Evolutionary conservation across 78 protist species (phyloP).

Genomic region (Dictyostelium capitatum): DNA sequence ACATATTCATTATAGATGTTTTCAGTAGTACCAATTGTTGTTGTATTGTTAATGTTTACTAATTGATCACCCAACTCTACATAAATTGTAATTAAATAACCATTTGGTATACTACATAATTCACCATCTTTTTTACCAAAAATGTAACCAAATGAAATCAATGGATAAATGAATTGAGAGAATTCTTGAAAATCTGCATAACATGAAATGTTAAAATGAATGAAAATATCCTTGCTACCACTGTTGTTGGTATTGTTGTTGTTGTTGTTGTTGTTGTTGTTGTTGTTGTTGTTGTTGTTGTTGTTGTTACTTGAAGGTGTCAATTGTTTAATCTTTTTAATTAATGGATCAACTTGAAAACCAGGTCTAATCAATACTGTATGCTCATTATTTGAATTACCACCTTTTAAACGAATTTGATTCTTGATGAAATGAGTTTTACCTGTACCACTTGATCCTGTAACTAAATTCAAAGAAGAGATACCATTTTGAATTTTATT

Average conservation of each 20-base stretch:
- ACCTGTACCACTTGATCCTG: conserved; percentile 50
- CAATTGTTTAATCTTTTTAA: not conserved
- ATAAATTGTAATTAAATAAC: not conserved
- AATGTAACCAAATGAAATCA: conserved; percentile 38
- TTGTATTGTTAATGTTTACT: not conserved
- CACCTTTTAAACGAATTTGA: not conserved
- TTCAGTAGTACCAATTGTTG: not conserved
- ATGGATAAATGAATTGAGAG: conserved; percentile 43
- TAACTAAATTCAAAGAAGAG: not conserved
- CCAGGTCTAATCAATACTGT: conserved; percentile 1
- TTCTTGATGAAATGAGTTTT: conserved; percentile 23
- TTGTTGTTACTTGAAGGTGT: too few species aligned
- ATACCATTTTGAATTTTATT: not conserved
- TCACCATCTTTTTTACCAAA: conserved; percentile 43
- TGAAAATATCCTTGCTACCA: not conserved
- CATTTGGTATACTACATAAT: conserved; percentile 1
- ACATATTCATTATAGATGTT: not conserved
- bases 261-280: too few species aligned
- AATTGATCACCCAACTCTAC: conserved; percentile 53
- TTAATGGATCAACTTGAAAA: not conserved
- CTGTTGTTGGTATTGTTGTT: too few species aligned
- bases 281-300: too few species aligned
- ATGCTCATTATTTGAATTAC: not conserved
- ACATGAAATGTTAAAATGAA: conserved; percentile 55
- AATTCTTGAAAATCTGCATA: conserved; percentile 47